Conservation (phyloP, 2,329 filamentous ascomycete species). For the Teratosphaeria epicoccoides region DNA sequence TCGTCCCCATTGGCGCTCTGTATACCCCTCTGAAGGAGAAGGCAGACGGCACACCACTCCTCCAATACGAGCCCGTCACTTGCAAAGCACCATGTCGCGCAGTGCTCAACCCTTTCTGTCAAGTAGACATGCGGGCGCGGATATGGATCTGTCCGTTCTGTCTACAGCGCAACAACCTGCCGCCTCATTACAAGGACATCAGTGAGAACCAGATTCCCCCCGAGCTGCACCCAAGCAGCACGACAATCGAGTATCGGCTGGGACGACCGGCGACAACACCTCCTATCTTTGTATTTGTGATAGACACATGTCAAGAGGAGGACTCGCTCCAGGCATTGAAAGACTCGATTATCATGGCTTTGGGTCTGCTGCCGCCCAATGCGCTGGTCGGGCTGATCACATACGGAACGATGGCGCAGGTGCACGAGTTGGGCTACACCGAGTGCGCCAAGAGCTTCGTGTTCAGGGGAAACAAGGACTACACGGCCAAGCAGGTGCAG, state of each 20-base stretch:
- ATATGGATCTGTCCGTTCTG: constrained; percentile 89
- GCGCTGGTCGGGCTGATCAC: constrained; percentile 75
- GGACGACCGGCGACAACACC: constrained; percentile 73
- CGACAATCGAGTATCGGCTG: constrained; percentile 81
- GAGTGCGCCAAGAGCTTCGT: constrained; percentile 98
- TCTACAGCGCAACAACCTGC: constrained; percentile 69
- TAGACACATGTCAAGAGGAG: constrained; percentile 81
- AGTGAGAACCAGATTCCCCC: constrained; percentile 72
- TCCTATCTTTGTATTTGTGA: constrained; percentile 77
- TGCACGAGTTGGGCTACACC: constrained; percentile 94
- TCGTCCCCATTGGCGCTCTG: constrained; percentile 83
- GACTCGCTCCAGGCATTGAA: constrained; percentile 74
- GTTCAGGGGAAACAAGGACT: constrained; percentile 95
- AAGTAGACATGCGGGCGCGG: constrained; percentile 72
- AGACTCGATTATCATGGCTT: constrained; percentile 76
- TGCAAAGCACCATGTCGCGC: constrained; percentile 95
- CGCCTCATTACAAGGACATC: constrained; percentile 83
- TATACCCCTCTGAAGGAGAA: constrained; percentile 97
- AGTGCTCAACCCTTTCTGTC: constrained; percentile 92
- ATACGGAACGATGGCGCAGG: constrained; percentile 91
- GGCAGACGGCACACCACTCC: constrained; percentile 65
- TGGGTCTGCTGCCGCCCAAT: constrained; percentile 71
- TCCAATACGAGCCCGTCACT: constrained; percentile 92
- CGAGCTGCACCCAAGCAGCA: constrained; percentile 70
- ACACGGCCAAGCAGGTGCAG: constrained; percentile 96